Conservation (phyloP, 768 basidiomycete species). For the Auricularia sp. region DNA sequence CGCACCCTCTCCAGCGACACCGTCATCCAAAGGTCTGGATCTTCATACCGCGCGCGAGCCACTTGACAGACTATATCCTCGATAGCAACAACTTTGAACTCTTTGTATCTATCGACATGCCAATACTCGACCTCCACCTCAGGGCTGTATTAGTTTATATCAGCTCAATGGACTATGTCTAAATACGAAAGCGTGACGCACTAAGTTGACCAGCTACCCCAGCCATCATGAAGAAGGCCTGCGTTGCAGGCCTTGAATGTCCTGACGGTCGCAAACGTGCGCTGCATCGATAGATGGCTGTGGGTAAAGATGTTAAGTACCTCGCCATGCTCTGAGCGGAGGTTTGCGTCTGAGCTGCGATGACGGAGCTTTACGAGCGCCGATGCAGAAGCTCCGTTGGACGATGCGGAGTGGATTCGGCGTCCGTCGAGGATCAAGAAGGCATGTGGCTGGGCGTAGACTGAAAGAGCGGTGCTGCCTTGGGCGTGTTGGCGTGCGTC, state of each 20-base stretch:
- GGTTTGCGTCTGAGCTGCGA: too few species aligned
- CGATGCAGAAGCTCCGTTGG: too few species aligned
- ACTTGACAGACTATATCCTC: neutral
- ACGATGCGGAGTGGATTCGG: too few species aligned
- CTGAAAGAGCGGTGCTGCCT: too few species aligned
- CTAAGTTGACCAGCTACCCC: too few species aligned
- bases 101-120: constrained; percentile 3
- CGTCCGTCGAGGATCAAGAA: too few species aligned
- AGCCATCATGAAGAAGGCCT: neutral
- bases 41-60: neutral
- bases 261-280: constrained; percentile 6
- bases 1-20: neutral
- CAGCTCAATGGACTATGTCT: too few species aligned
- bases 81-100: neutral
- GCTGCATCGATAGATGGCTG: constrained; percentile 12
- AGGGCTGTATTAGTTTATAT: constrained; percentile 8
- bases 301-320: neutral
- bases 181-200: too few species aligned
- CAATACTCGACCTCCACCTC: constrained; percentile 15
- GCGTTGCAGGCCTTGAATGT: constrained; percentile 1
- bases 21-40: neutral
- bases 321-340: constrained; percentile 11
- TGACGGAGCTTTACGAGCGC: too few species aligned
- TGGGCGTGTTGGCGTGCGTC: too few species aligned
- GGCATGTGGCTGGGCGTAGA: too few species aligned